phyloP scores from a whole-genome alignment of 2,329 filamentous ascomycete species.

The Fusarium oligoseptatum region DNA sequence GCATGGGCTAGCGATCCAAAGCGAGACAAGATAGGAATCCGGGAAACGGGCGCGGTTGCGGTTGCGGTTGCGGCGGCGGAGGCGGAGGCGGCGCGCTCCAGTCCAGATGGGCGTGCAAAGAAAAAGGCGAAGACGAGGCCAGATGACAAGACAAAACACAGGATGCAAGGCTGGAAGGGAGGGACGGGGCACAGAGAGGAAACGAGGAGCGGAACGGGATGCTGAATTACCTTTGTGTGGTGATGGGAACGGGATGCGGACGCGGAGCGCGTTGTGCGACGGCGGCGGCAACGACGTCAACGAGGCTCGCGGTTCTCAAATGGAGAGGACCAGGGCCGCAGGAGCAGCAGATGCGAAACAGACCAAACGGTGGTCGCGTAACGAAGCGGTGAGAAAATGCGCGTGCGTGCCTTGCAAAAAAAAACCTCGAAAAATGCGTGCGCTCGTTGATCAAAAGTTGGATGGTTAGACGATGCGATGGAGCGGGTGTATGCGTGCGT shows the following conservation, averaged over 20 bases:
- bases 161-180: conserved; percentile 27
- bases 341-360: conserved; percentile 23
- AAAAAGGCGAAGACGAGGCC: conserved; percentile 12
- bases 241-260: conserved; percentile 40
- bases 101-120: conserved; percentile 20
- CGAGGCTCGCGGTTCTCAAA: conserved; percentile 26
- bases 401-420: conserved; percentile 7
- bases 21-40: conserved; percentile 39
- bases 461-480: conserved; percentile 44
- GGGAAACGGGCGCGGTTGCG: conserved; percentile 16
- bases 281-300: conserved; percentile 36
- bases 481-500: conserved; percentile 40
- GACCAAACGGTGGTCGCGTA: conserved; percentile 38
- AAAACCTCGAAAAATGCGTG: conserved; percentile 28
- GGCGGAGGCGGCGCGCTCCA: conserved; percentile 17
- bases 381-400: conserved; percentile 20
- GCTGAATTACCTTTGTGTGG: conserved; percentile 46
- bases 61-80: not conserved
- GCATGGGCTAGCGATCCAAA: conserved; percentile 24
- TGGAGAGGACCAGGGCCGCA: conserved; percentile 1
- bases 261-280: conserved; percentile 48
- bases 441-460: conserved; percentile 25
- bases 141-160: conserved; percentile 26
- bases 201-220: conserved; percentile 21
- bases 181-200: conserved; percentile 12